Percentiles rank a stretch among this genome's conserved stretches.
phyloP scores from a whole-genome alignment of 2,329 filamentous ascomycete genomes.

The Magnaporthales sp. region DNA sequence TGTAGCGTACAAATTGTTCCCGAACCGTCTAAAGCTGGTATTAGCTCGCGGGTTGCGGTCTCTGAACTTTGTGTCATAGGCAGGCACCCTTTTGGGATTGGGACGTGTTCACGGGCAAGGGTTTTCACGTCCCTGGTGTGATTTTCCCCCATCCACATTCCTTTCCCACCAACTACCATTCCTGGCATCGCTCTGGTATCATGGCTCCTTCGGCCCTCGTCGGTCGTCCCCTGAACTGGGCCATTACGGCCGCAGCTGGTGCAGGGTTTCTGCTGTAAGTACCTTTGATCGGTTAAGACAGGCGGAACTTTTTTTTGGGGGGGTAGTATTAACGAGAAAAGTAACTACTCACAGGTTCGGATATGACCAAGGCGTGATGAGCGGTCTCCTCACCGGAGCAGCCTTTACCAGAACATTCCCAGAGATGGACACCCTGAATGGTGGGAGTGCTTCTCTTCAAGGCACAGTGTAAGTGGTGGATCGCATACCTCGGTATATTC shows the following conservation, averaged over 20 bases:
- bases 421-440: neutral
- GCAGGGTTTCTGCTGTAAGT: constrained; percentile 24
- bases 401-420: neutral
- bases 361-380: neutral
- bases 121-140: neutral
- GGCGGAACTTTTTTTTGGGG: neutral
- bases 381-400: neutral
- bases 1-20: neutral
- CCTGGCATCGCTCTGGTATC: neutral
- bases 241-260: constrained; percentile 25
- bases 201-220: constrained; percentile 12
- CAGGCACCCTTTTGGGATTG: neutral
- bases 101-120: neutral
- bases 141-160: neutral
- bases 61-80: neutral
- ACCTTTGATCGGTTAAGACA: neutral
- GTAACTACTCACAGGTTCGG: neutral
- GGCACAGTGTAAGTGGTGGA: neutral
- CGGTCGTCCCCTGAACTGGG: constrained; percentile 27
- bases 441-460: neutral
- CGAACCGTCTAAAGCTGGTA: neutral
- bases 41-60: neutral
- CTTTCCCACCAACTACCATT: neutral
- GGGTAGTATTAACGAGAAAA: neutral
- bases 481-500: neutral